phyloP scores from a whole-genome alignment of 495 filamentous ascomycete species.

The Bacidia gigantensis region DNA sequence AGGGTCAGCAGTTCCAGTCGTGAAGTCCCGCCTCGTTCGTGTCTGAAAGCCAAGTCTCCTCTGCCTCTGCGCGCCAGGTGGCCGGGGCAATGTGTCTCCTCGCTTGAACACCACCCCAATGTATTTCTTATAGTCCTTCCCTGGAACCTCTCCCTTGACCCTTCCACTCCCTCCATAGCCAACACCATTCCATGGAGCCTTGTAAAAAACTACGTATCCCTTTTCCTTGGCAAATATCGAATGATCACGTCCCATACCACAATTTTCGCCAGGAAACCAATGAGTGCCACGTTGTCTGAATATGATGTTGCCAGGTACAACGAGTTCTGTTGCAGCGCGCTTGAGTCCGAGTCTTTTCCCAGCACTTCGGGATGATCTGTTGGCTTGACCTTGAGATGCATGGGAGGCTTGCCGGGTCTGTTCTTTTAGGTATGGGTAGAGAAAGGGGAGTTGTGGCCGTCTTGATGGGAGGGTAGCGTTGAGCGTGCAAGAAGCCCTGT shows the following conservation, averaged over 20 bases:
- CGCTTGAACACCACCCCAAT: slow-evolving; percentile 84
- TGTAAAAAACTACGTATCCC: slow-evolving; percentile 94
- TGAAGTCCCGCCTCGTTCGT: slow-evolving; percentile 21
- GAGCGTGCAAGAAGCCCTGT: slow-evolving; percentile 12
- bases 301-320: slow-evolving; percentile 91
- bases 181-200: slow-evolving; percentile 33
- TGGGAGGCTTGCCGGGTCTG: slow-evolving; percentile 59
- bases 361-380: slow-evolving; percentile 63
- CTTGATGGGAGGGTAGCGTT: slow-evolving; percentile 13
- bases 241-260: slow-evolving; percentile 88
- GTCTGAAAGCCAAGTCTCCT: slow-evolving; percentile 53
- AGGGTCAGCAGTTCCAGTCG: slow-evolving; percentile 11
- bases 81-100: slow-evolving; percentile 54
- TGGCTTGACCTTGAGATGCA: slow-evolving; percentile 77
- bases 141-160: neutral
- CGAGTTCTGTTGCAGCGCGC: slow-evolving; percentile 78
- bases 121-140: slow-evolving; percentile 58
- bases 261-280: slow-evolving; percentile 92
- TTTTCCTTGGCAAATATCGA: slow-evolving; percentile 76
- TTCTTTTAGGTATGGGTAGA: slow-evolving; percentile 20
- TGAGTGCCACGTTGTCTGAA: slow-evolving; percentile 89
- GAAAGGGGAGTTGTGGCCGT: neutral
- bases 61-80: slow-evolving; percentile 42
- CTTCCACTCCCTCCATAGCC: slow-evolving; percentile 5
- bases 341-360: slow-evolving; percentile 94